Conservation (phyloP, 345 rosid genomes). For the Murraya paniculata region DNA sequence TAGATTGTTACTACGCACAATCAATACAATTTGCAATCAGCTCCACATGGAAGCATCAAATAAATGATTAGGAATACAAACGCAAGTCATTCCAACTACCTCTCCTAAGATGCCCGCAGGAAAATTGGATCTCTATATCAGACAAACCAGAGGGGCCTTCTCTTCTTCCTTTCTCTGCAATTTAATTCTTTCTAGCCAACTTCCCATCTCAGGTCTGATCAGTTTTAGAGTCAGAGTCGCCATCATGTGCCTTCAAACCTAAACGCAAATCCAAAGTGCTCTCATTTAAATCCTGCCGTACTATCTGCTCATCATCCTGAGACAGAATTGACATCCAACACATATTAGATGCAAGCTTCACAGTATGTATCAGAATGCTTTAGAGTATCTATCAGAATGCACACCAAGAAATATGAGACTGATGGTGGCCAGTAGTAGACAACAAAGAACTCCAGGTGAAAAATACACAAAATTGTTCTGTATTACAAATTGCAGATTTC, state of each 20-base stretch:
- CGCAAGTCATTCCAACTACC: conserved; percentile 16
- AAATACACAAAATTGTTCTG: not conserved
- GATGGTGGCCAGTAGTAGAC: not conserved
- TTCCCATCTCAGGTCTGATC: conserved; percentile 27
- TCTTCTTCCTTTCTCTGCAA: conserved; percentile 15
- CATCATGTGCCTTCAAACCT: conserved; percentile 53
- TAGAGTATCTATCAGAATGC: not conserved
- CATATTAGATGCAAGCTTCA: conserved; percentile 13
- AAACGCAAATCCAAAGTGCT: conserved; percentile 75
- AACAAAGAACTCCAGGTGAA: not conserved
- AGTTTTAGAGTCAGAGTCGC: conserved; percentile 34
- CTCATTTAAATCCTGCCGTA: conserved; percentile 90
- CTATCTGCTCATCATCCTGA: conserved; percentile 50
- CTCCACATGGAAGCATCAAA: conserved; percentile 18
- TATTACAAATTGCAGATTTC: not conserved
- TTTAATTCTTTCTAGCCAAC: conserved; percentile 24
- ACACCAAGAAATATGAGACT: not conserved
- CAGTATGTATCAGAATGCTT: not conserved
- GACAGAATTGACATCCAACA: conserved; percentile 23
- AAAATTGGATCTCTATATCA: conserved; percentile 26
- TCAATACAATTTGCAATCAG: conserved; percentile 24
- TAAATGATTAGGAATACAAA: conserved; percentile 9
- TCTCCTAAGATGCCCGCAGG: conserved; percentile 3
- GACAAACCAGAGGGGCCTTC: conserved; percentile 4
- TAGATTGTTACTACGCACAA: conserved; percentile 1